phyloP scores from a whole-genome alignment of 106 monocot species.

The Acorus calamus region DNA sequence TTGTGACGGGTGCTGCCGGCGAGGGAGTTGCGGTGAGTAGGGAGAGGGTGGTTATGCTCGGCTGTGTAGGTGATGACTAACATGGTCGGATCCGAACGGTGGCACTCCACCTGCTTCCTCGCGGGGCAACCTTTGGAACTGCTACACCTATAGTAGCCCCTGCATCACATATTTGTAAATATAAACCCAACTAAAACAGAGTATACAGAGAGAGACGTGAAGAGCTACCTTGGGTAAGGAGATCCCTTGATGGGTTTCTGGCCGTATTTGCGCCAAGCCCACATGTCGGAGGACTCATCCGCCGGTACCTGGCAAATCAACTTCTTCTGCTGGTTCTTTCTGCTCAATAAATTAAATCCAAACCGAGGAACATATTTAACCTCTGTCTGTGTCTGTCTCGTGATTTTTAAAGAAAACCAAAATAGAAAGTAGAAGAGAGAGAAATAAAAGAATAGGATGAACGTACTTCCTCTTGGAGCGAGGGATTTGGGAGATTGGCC shows the following conservation, averaged over 20 bases:
- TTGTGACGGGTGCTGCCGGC: constrained; percentile 70
- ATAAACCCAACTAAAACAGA: not conserved
- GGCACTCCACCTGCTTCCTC: constrained; percentile 77
- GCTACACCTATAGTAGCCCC: constrained; percentile 89
- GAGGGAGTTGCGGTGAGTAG: constrained; percentile 82
- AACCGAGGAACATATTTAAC: no score
- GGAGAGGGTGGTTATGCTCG: constrained; percentile 79
- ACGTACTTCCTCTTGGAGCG: constrained; percentile 29
- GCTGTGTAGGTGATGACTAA: constrained; percentile 69
- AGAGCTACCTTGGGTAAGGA: constrained; percentile 61
- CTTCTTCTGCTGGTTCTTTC: constrained; percentile 76
- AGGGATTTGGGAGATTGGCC: not conserved
- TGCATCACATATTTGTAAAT: constrained; percentile 6
- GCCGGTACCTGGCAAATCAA: constrained; percentile 63
- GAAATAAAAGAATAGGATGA: not conserved
- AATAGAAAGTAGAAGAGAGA: not conserved
- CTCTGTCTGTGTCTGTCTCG: no score
- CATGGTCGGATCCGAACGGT: constrained; percentile 44
- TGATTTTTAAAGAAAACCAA: no score
- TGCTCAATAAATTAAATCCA: not conserved
- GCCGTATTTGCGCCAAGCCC: constrained; percentile 97
- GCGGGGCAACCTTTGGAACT: constrained; percentile 80
- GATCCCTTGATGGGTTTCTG: constrained; percentile 97
- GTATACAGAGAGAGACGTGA: not conserved
- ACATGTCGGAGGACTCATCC: constrained; percentile 56